These are phyloP conservation scores for Pseudozyma thailandica DNA, from an alignment of 1,284 basidiomycete genomes.

Conservation along the genomic window DNA sequence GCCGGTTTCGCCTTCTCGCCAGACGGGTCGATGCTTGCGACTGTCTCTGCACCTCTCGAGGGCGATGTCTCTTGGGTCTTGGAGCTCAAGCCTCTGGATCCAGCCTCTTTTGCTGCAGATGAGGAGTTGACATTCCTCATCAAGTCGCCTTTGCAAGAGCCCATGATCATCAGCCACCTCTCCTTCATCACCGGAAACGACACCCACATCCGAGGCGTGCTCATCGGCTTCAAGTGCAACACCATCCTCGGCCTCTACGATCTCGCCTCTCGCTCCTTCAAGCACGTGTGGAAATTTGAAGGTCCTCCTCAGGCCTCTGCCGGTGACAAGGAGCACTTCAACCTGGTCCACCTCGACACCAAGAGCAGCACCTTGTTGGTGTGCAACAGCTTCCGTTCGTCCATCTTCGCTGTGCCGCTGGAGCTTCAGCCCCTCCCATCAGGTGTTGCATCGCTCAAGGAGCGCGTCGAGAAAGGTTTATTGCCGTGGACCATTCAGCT, in stretches of 20 bases:
- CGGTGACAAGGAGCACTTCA: slow-evolving; percentile 25
- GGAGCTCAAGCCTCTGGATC: slow-evolving; percentile 12
- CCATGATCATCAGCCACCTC: slow-evolving; percentile 31
- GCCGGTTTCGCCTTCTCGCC: slow-evolving; percentile 29
- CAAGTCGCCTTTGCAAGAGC: slow-evolving; percentile 25
- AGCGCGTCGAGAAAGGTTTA: slow-evolving; percentile 6
- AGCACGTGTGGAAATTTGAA: slow-evolving; percentile 28
- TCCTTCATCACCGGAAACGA: slow-evolving; percentile 19
- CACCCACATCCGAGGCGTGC: slow-evolving; percentile 5
- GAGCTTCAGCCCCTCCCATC: slow-evolving; percentile 18
- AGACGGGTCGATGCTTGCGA: slow-evolving; percentile 27
- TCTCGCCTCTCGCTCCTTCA: slow-evolving; percentile 17
- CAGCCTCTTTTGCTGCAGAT: neutral
- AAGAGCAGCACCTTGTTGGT: slow-evolving; percentile 21
- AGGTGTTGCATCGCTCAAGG: too few relatives aligned
- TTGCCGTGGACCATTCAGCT: slow-evolving; percentile 30
- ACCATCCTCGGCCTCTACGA: slow-evolving; percentile 36
- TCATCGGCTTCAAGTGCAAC: slow-evolving; percentile 41
- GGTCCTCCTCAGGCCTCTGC: slow-evolving; percentile 8
- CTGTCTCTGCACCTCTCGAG: slow-evolving; percentile 18
- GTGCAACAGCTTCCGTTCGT: slow-evolving; percentile 39
- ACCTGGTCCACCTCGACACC: slow-evolving; percentile 22
- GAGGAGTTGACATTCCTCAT: slow-evolving; percentile 10
- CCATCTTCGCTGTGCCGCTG: slow-evolving; percentile 33
- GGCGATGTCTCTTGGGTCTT: slow-evolving; percentile 22